Conservation (phyloP, 768 basidiomycete genomes). For the Austroboletus festivus region DNA sequence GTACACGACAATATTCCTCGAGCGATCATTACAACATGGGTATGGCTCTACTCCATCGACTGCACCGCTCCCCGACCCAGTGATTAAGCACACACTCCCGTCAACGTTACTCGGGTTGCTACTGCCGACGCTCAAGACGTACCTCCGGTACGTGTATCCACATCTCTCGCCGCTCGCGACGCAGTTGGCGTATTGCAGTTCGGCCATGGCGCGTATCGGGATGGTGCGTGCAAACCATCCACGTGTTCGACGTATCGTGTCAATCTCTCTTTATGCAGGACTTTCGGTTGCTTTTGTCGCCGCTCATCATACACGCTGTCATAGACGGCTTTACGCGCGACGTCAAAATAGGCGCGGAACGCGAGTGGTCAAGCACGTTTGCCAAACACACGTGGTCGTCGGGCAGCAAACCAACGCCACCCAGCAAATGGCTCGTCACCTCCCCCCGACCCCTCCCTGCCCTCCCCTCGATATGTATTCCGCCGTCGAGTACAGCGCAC, state of each 20-base stretch:
- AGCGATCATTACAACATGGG: too few relatives aligned
- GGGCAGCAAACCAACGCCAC: slow-evolving; percentile 24
- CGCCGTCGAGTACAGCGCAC: slow-evolving; percentile 42
- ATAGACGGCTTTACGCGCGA: slow-evolving; percentile 52
- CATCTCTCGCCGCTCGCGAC: slow-evolving; percentile 83
- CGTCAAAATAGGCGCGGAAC: slow-evolving; percentile 23
- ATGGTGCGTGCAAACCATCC: slow-evolving; percentile 42
- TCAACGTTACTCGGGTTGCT: slow-evolving; percentile 46
- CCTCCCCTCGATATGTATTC: slow-evolving; percentile 18
- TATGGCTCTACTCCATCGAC: slow-evolving; percentile 20
- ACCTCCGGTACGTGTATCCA: slow-evolving; percentile 58
- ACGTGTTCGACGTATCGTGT: neutral
- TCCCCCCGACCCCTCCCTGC: slow-evolving; percentile 32
- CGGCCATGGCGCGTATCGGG: slow-evolving; percentile 88
- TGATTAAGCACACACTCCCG: slow-evolving; percentile 29
- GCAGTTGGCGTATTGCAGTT: slow-evolving; percentile 90
- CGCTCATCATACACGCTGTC: slow-evolving; percentile 67
- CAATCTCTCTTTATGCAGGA: slow-evolving; percentile 32
- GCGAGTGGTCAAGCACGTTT: slow-evolving; percentile 35
- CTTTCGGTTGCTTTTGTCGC: slow-evolving; percentile 67
- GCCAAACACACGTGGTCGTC: slow-evolving; percentile 18
- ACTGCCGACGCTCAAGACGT: slow-evolving; percentile 58
- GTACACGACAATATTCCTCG: slow-evolving; percentile 85
- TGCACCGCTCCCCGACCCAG: slow-evolving; percentile 24
- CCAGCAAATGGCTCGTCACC: slow-evolving; percentile 54